Base-by-base conservation (phyloP, 441 rosid genomes). In the Jatropha multifida region DNA sequence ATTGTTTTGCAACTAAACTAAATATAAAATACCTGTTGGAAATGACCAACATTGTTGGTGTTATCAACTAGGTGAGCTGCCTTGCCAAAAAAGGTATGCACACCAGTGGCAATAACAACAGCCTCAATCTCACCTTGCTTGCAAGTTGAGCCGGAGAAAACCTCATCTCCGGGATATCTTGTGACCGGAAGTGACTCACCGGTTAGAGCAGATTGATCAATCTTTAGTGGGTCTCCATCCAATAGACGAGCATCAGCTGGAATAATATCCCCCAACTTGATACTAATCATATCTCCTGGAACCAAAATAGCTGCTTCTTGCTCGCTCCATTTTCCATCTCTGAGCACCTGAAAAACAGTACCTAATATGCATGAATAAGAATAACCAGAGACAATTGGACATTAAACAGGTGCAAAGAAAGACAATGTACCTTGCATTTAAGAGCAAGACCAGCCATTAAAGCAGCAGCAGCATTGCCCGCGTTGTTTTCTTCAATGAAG, bases 371-470 rank as follows among this genome's bases (percentile, higher is more conserved):
- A 44, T 44, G 9, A 42, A 42, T 4, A 42, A 42, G 10, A 44
- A 44, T 6, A 44, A 11, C 32, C 32, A 32, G 32, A 32, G 32
- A 32, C 32, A 32, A 32, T 32, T 32, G 32, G 32, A 32, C 32
- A 32, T 32, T 32, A 44, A 44, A 44, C 9, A 44, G 48, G 7
- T 44, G 48, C 48, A 11, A 44, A 44, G 48, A 26, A 20, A 38
- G 4, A n/a, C 5, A 0, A 27, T 32, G 10, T 81, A 92, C 97
- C 92, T 91, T 93, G 59, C 97, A 81, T 75, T 96, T 88, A 3
- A 97, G 98, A 42, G 98, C 99, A 72, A 96, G 99, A 82, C 94
- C 89, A 0, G 98, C 99, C 99, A 96, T 96, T 69, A 95, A 80
- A 77, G 99, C 94, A 13, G 99, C 96, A 0, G 99, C 97, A 0